Conservation (phyloP, 495 filamentous ascomycete genomes). For the Chaetomium tenue region DNA sequence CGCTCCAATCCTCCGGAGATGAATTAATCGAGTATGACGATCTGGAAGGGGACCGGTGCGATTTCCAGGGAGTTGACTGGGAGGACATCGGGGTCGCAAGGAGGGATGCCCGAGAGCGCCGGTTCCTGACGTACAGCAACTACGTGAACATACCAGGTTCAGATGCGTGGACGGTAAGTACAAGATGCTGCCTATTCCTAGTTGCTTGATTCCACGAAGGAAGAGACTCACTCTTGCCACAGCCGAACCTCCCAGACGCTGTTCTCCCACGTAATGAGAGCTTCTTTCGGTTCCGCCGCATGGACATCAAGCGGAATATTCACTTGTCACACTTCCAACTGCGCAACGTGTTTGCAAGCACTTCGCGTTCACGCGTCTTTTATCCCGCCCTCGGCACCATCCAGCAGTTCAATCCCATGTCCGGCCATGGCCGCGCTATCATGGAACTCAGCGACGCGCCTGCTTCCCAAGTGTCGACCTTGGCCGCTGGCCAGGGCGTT, state of each 20-base stretch:
- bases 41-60: constrained; percentile 58
- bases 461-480: constrained; percentile 62
- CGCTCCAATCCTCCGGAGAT: constrained; percentile 18
- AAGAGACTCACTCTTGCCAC: constrained; percentile 12
- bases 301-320: constrained; percentile 64
- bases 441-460: constrained; percentile 62
- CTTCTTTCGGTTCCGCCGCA: constrained; percentile 69
- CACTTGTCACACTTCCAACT: constrained; percentile 83
- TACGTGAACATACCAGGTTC: constrained; percentile 50
- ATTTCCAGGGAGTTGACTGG: constrained; percentile 82
- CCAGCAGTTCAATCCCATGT: constrained; percentile 53
- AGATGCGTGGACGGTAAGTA: constrained; percentile 41
- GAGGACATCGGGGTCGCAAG: constrained; percentile 60
- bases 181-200: background rate
- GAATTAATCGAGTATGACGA: constrained; percentile 43
- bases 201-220: background rate
- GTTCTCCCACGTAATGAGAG: constrained; percentile 47
- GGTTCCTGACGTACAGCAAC: constrained; percentile 57
- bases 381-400: constrained; percentile 67
- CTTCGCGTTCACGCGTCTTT: constrained; percentile 71
- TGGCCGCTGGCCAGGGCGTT: constrained; percentile 64
- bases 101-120: constrained; percentile 56
- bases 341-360: constrained; percentile 74
- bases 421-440: constrained; percentile 45
- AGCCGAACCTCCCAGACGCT: constrained; percentile 35